phyloP scores from a whole-genome alignment of 2,329 filamentous ascomycete genomes.

The Lecanosticta acicola region DNA sequence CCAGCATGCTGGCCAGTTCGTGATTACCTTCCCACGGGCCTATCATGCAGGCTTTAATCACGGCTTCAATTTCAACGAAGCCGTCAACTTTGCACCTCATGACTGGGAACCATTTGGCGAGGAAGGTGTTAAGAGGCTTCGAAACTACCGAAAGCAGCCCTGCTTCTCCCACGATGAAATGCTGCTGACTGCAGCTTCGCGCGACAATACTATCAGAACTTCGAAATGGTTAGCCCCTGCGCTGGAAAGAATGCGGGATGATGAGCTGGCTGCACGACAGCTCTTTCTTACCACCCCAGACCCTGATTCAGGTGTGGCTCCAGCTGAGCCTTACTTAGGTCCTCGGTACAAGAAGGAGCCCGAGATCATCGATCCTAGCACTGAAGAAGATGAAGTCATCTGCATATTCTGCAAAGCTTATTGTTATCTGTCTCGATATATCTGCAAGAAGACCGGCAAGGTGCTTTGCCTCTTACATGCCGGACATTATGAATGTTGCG shows the following conservation, averaged over 20 bases:
- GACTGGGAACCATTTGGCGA: conserved; percentile 95
- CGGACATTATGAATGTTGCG: conserved; percentile 75
- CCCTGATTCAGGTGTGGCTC: conserved; percentile 40
- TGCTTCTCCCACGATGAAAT: conserved; percentile 98
- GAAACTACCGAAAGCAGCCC: conserved; percentile 81
- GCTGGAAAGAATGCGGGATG: conserved; percentile 67
- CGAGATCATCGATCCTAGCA: conserved; percentile 61
- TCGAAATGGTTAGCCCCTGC: conserved; percentile 94
- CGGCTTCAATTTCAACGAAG: conserved; percentile 97
- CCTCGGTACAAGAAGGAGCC: conserved; percentile 44
- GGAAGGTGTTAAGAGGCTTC: conserved; percentile 76
- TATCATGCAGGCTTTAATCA: conserved; percentile 99
- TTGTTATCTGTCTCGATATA: conserved; percentile 83
- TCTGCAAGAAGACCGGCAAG: conserved; percentile 75
- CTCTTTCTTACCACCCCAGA: conserved; percentile 56
- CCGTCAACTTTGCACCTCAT: conserved; percentile 90
- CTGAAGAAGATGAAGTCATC: conserved; percentile 87
- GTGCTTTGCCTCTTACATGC: conserved; percentile 78
- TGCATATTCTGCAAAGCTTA: conserved; percentile 90
- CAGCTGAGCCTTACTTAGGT: conserved; percentile 27
- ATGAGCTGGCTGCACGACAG: conserved; percentile 64
- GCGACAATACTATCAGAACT: conserved; percentile 74
- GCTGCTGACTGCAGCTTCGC: conserved; percentile 80
- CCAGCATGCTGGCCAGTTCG: conserved; percentile 89
- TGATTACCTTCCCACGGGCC: conserved; percentile 92